Conservation (phyloP, 768 basidiomycete genomes). For the Tylopilus rubrobrunneus region DNA sequence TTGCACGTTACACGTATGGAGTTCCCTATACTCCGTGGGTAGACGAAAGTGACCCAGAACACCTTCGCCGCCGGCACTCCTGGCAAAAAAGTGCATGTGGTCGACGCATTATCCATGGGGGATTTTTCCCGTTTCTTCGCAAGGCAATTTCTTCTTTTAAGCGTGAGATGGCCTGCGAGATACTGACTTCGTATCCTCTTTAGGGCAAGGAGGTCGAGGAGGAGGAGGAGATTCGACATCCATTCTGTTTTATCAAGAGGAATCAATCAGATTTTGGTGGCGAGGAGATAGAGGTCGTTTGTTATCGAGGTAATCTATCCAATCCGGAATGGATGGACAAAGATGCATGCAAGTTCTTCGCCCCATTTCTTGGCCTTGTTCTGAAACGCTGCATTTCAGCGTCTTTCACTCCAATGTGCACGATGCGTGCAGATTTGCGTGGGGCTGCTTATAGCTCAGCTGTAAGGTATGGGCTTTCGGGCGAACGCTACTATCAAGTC, state of each 20-base stretch:
- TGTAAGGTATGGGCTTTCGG: too few species aligned
- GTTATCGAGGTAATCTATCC: constrained; percentile 1
- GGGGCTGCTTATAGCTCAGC: not conserved
- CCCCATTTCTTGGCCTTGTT: not conserved
- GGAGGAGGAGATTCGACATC: not conserved
- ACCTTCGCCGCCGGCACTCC: not conserved
- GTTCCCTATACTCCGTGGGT: not conserved
- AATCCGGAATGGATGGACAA: constrained; percentile 6
- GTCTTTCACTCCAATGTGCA: not conserved
- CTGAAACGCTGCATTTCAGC: not conserved
- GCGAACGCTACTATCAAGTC: not conserved
- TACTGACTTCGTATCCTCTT: not conserved
- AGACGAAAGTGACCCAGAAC: constrained; percentile 2
- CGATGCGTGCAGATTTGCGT: not conserved
- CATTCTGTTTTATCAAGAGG: not conserved
- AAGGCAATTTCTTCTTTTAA: not conserved
- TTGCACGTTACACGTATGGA: constrained; percentile 4
- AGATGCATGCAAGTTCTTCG: not conserved
- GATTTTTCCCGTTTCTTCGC: not conserved
- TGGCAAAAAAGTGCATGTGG: not conserved
- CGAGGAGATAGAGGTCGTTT: not conserved
- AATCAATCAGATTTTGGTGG: not conserved
- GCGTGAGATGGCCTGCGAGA: not conserved
- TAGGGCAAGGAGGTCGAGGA: constrained; percentile 4
- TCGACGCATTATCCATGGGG: not conserved